A percentile compares a stretch with the other conserved stretches of the same genome.
Conservation (phyloP, 805 yeast species). For the Saccharomycopsis javanensis region DNA sequence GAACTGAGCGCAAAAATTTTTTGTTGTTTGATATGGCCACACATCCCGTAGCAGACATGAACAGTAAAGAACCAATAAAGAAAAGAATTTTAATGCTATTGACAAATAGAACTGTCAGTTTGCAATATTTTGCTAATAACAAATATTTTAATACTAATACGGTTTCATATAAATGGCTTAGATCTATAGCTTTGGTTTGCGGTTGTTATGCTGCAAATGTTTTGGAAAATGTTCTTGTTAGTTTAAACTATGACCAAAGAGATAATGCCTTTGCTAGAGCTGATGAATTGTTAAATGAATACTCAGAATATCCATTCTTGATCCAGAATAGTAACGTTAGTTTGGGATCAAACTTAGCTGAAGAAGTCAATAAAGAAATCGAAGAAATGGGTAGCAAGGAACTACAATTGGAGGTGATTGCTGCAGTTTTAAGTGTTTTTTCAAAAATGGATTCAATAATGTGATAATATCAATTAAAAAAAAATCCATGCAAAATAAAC, state of each 20-base stretch:
- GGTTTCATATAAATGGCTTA: constrained; percentile 57
- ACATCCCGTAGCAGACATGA: constrained; percentile 85
- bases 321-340: constrained; percentile 53
- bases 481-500: neutral
- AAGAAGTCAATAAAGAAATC: constrained; percentile 38
- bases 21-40: constrained; percentile 97
- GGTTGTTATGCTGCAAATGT: constrained; percentile 96
- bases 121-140: constrained; percentile 35
- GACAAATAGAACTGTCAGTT: constrained; percentile 58
- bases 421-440: constrained; percentile 86
- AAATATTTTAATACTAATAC: constrained; percentile 55
- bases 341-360: constrained; percentile 58
- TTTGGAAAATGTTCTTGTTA: constrained; percentile 73
- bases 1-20: constrained; percentile 93
- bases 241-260: constrained; percentile 74
- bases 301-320: constrained; percentile 76
- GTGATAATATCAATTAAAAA: constrained; percentile 26
- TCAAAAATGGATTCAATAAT: constrained; percentile 86
- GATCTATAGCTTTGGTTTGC: constrained; percentile 74
- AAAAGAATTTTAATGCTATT: constrained; percentile 62
- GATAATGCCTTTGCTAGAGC: constrained; percentile 90
- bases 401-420: constrained; percentile 75
- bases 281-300: constrained; percentile 80
- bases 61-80: constrained; percentile 73
- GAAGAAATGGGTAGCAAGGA: constrained; percentile 42